Evolutionary conservation across 2,329 filamentous ascomycete genomes (phyloP), one percentile per base, ranked within the genome.

Genomic region (Bipolaris cookei): DNA sequence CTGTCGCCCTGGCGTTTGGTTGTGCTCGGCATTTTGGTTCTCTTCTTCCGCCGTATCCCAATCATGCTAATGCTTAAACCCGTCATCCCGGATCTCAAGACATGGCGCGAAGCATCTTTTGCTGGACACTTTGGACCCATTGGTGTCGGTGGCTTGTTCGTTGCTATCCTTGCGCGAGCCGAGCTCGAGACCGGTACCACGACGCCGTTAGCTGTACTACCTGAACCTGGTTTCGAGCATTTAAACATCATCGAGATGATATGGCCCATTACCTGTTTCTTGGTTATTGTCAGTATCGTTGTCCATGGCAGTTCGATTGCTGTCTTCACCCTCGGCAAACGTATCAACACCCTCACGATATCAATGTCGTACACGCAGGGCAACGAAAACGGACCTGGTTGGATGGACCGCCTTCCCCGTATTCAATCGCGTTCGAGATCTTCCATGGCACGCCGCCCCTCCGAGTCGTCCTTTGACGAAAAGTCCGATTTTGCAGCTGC

Each of bases 281-380:
- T 99, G 70, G 94, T 99, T 59, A 91, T 99, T 51, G 85, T 90
- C 3, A 99, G 95, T 11, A 99, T 99, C 68, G 79, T 98, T 35
- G 91, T 99, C 1, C 95, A 99, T 70, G 95, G 95, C 20, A 98
- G 95, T n/a, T 98, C 95, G 0, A 90, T 99, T 67, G 95, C 95
- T 4, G 95, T 99, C 7, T 99, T 99, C 70, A 98, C 95, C 0
- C 86, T 99, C 1, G 95, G 95, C 68, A 99, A 98, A 78, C 93
- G 91, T 59, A 99, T 99, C 84, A 98, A 98, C 79, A 98, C 95
- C 0, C 80, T 99, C 65, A 93, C 91, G 1, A 83, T 99, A 59
- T 97, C 95, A 53, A 91, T 99, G 86, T 97, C 95, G 0, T 99
- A 98, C 79, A 99, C 95, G 0, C 87, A 89, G 59, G 92, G 89